phyloP scores from a whole-genome alignment of 106 monocot genomes.

The Phalaenopsis equestris region DNA sequence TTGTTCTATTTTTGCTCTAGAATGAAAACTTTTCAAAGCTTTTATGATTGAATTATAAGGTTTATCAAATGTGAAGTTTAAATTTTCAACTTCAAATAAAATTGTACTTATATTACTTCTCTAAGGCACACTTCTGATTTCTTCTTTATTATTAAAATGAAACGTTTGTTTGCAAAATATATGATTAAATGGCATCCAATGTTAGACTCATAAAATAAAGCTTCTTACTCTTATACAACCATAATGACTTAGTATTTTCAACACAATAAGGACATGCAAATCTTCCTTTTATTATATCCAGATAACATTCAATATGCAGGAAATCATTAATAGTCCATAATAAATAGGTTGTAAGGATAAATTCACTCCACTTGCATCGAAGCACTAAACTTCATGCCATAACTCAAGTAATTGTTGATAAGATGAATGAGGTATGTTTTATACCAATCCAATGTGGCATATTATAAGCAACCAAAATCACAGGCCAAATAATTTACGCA shows the following conservation, averaged over 20 bases:
- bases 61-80: too few species aligned
- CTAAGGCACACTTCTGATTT: not conserved
- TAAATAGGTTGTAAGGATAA: not conserved
- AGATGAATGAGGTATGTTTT: not conserved
- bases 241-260: not conserved
- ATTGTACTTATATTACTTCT: not conserved
- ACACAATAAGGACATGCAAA: not conserved
- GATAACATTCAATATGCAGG: slow-evolving; percentile 13
- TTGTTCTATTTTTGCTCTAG: not conserved
- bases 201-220: not conserved
- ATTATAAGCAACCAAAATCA: not conserved
- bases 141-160: not conserved
- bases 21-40: not conserved
- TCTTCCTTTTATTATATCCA: slow-evolving; percentile 13
- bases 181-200: not conserved
- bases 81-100: too few species aligned
- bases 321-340: slow-evolving; percentile 1
- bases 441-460: not conserved
- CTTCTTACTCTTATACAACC: not conserved
- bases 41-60: not conserved
- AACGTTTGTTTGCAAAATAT: not conserved
- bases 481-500: not conserved
- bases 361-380: slow-evolving; percentile 9
- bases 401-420: not conserved
- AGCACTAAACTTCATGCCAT: not conserved